Conservation (phyloP, 2,329 filamentous ascomycete species). For the Arthrobotrys iridis region DNA sequence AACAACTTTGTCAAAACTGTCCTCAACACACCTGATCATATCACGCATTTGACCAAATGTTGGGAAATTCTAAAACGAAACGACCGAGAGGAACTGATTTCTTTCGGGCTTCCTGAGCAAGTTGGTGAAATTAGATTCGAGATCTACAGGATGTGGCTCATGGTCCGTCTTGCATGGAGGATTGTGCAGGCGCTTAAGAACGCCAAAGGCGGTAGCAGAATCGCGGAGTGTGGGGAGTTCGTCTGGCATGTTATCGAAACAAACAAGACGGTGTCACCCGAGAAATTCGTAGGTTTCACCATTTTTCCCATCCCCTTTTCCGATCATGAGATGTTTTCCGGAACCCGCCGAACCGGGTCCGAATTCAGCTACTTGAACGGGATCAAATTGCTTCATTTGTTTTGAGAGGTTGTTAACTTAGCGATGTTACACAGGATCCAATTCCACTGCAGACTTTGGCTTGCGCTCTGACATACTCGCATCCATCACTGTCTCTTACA, state of each 20-base stretch:
- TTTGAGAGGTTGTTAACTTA: conserved; percentile 24
- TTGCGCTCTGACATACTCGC: conserved; percentile 44
- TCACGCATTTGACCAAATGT: conserved; percentile 44
- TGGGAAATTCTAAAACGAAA: conserved; percentile 47
- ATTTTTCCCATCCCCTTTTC: not conserved
- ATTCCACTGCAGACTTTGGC: conserved; percentile 50
- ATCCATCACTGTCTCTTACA: conserved; percentile 38
- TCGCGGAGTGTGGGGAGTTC: conserved; percentile 47
- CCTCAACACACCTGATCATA: conserved; percentile 48
- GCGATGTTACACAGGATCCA: conserved; percentile 41
- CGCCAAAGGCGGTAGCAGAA: conserved; percentile 46
- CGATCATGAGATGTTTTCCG: conserved; percentile 17
- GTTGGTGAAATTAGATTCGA: conserved; percentile 54
- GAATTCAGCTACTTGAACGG: conserved; percentile 8
- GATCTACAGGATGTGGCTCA: conserved; percentile 52
- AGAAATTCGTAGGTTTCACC: conserved; percentile 49
- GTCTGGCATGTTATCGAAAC: conserved; percentile 50
- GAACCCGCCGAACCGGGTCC: conserved; percentile 11
- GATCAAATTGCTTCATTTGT: not conserved
- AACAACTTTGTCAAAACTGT: conserved; percentile 38
- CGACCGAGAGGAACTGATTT: conserved; percentile 44
- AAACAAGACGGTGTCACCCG: conserved; percentile 51
- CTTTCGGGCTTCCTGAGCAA: conserved; percentile 44
- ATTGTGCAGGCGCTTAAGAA: conserved; percentile 53
- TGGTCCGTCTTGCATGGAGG: conserved; percentile 50